These are phyloP conservation scores for Hypoxylon fragiforme DNA, from an alignment of 495 filamentous ascomycete species.

Conservation along the genomic window DNA sequence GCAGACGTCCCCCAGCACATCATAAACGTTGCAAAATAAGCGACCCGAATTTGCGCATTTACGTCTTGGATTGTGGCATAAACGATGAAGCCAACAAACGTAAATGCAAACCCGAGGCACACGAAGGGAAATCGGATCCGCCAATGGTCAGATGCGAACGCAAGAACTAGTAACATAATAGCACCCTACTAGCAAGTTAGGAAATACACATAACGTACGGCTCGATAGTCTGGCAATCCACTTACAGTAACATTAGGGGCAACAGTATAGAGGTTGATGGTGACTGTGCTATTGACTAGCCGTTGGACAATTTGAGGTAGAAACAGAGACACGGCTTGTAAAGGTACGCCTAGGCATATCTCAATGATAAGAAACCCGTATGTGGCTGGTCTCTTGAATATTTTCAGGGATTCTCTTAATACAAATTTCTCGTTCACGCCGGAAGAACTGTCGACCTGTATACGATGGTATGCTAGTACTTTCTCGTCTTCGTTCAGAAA, in stretches of 20 bases:
- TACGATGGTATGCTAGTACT: conserved; percentile 69
- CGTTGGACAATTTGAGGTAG: conserved; percentile 72
- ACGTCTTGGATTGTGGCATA: conserved; percentile 69
- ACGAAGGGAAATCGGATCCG: conserved; percentile 75
- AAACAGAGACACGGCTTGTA: conserved; percentile 72
- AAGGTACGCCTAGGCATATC: conserved; percentile 74
- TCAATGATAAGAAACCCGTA: conserved; percentile 70
- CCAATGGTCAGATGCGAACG: conserved; percentile 65
- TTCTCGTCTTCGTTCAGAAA: conserved; percentile 70
- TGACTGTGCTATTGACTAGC: conserved; percentile 64
- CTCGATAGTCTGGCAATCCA: not conserved
- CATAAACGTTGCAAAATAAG: conserved; percentile 81
- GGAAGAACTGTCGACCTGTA: conserved; percentile 72
- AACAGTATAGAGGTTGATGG: conserved; percentile 78
- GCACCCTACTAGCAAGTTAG: conserved; percentile 55
- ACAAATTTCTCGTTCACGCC: conserved; percentile 72
- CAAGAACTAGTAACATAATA: conserved; percentile 68
- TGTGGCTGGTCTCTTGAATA: conserved; percentile 65
- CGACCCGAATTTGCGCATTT: conserved; percentile 58
- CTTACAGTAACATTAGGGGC: conserved; percentile 63
- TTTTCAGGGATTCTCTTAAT: conserved; percentile 62
- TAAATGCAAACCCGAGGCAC: conserved; percentile 70
- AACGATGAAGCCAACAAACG: conserved; percentile 76
- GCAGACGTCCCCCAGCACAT: conserved; percentile 75
- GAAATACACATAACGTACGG: conserved; percentile 22